These are phyloP conservation scores for Pseudozyma pruni DNA, from an alignment of 1,284 basidiomycete species.

Conservation along the genomic window DNA sequence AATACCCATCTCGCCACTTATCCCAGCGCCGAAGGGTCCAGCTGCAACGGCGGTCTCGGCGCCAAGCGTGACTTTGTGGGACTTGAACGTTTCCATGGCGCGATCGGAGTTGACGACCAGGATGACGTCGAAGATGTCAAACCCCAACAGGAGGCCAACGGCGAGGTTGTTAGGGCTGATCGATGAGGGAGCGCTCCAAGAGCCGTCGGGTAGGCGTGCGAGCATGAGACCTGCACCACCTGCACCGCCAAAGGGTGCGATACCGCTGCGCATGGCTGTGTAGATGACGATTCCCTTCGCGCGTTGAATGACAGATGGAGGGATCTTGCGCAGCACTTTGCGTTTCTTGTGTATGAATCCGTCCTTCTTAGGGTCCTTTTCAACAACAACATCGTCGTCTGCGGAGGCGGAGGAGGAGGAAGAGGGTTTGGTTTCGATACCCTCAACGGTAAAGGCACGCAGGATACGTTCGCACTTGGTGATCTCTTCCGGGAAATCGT, in stretches of 20 bases:
- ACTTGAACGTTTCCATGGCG: constrained; percentile 71
- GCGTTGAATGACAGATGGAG: constrained; percentile 70
- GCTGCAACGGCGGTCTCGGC: constrained; percentile 71
- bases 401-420: background rate
- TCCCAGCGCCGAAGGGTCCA: constrained; percentile 72
- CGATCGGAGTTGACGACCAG: constrained; percentile 70
- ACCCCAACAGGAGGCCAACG: constrained; percentile 59
- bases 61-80: constrained; percentile 72
- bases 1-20: constrained; percentile 70
- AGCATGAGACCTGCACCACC: constrained; percentile 70
- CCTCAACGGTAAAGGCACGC: constrained; percentile 59
- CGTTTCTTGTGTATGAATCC: constrained; percentile 66
- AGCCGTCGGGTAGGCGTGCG: constrained; percentile 58
- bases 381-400: constrained; percentile 18
- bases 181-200: constrained; percentile 71
- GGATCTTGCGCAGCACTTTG: constrained; percentile 72
- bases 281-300: constrained; percentile 71
- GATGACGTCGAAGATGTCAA: constrained; percentile 64
- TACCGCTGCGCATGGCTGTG: constrained; percentile 70
- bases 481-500: constrained; percentile 71
- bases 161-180: constrained; percentile 72
- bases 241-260: constrained; percentile 72
- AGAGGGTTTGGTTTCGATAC: constrained; percentile 48
- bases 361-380: constrained; percentile 43
- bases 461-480: constrained; percentile 72